Evolutionary conservation across 179 eudicot species (phyloP).

Genomic region (Actinidia chinensis): DNA sequence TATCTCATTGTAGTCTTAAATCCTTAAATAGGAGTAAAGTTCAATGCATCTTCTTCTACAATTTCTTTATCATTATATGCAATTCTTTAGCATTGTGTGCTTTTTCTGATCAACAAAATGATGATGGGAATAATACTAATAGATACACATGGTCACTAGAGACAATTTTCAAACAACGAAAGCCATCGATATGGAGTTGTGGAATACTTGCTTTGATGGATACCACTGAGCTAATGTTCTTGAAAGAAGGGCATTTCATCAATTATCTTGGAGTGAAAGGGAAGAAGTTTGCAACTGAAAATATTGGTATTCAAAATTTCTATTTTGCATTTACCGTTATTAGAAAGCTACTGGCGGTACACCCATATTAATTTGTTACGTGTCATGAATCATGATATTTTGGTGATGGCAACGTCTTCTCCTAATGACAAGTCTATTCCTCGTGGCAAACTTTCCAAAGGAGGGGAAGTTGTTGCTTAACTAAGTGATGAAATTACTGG

Average conservation of each 20-base stretch:
- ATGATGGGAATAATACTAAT: constrained; percentile 9
- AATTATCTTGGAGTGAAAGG: constrained; percentile 69
- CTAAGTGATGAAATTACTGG: constrained; percentile 98
- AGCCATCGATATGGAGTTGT: constrained; percentile 88
- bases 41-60: no score
- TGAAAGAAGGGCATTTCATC: constrained; percentile 77
- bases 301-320: constrained; percentile 47
- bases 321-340: no score
- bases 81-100: no score
- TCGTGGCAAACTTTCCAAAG: constrained; percentile 81
- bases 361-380: constrained; percentile 9
- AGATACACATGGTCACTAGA: constrained; percentile 99
- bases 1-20: no score
- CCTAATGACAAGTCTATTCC: constrained; percentile 86
- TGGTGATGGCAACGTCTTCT: constrained; percentile 99
- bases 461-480: constrained; percentile 87
- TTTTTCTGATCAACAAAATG: constrained; percentile 6
- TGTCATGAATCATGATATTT: constrained; percentile 13
- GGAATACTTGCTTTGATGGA: constrained; percentile 68
- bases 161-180: constrained; percentile 91
- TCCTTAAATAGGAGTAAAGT: no score
- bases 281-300: constrained; percentile 51
- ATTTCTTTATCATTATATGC: no score
- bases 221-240: constrained; percentile 50
- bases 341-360: neutral